Conservation (phyloP, 345 rosid species). For the Eucalyptus shirleyi region DNA sequence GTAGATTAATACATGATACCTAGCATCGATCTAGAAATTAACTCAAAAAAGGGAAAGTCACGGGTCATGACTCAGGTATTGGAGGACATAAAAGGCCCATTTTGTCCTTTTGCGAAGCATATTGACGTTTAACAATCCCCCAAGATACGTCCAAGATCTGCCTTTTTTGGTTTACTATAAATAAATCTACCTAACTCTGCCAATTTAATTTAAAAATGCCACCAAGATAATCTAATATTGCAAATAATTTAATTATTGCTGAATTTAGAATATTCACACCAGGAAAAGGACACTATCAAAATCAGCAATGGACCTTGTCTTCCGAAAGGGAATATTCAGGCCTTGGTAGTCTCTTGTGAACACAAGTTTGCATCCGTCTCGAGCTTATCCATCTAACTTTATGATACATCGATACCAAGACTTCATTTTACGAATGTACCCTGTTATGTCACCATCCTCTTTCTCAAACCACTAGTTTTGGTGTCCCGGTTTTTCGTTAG, state of each 20-base stretch:
- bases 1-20: background rate
- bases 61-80: background rate
- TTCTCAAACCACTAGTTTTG: background rate
- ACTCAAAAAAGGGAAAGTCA: background rate
- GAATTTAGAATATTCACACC: background rate
- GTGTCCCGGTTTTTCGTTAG: background rate
- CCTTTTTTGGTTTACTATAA: background rate
- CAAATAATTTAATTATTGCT: background rate
- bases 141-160: background rate
- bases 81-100: background rate
- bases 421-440: background rate
- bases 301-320: background rate
- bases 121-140: background rate
- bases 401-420: background rate
- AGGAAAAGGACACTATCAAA: background rate
- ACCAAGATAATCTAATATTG: background rate
- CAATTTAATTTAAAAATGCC: background rate
- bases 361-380: background rate
- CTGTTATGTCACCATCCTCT: background rate
- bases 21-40: background rate
- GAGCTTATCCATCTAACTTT: background rate
- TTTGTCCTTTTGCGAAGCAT: background rate
- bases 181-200: background rate
- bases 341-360: background rate
- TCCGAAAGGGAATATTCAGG: background rate